Base-by-base conservation (phyloP, 441 rosid genomes). In the Gossypium schwendimanii region DNA sequence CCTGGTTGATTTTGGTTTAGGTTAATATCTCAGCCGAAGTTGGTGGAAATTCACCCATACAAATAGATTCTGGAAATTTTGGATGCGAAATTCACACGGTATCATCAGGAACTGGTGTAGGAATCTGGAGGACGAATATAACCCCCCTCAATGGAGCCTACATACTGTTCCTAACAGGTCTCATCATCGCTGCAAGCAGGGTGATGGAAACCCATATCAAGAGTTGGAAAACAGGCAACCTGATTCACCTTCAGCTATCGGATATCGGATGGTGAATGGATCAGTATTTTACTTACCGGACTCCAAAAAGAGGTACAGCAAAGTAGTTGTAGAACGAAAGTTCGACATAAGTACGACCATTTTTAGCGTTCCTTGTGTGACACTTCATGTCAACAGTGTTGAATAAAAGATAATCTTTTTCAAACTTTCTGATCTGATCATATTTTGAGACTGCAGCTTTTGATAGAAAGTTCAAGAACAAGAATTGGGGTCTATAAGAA, bases 161-260 rank as follows among this genome's bases (percentile, higher is more conserved):
- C 77, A 71, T 80, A 23, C 45, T 81, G 60, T 58, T 86, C 60
- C 63, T 76, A 11, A 68, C 75, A 57, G 64, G 54, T 57, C 39
- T 84, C 45, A 68, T 77, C 1, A 67, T 77, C 81, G 86, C 76
- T 82, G 78, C 81, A 81, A 78, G 53, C 66, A 76, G 3, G 77
- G 44, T 2, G 79, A 77, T 53, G 83, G 84, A 65, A 69, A 81
- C 65, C 73, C 72, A 15, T 84, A 84, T 63, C 84, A 84, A 66
- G 87, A 79, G 79, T 81, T 86, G 10, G 83, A 82, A 78, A 84
- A 81, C 84, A 85, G 59, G 33, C 77, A 45, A 44, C 82, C 14
- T 69, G 41, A 6, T 69, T 76, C 3, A 18, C 71, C 47, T 47
- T 55, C 75, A 2, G 73, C 63, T 41, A 66, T 6, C 18, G 55